Percentiles rank a stretch among this genome's conserved stretches.
Evolutionary conservation across 306 rosid species (phyloP).

Genomic region (Fragaria iinumae): DNA sequence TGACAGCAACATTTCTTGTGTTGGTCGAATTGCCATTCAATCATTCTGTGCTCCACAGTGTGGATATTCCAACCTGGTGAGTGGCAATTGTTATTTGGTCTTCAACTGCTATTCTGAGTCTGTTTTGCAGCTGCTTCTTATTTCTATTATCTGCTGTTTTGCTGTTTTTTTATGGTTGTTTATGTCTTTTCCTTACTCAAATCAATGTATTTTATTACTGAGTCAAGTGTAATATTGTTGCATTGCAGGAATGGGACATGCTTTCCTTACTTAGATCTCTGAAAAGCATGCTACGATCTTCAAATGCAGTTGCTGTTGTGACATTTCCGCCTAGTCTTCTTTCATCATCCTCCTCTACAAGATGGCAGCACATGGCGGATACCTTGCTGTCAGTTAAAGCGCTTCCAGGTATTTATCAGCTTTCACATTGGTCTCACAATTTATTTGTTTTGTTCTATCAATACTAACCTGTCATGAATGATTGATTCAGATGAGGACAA

Average conservation of each 20-base stretch:
- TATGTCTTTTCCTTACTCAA: not conserved
- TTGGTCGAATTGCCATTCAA: conserved; percentile 79
- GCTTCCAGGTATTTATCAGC: conserved; percentile 64
- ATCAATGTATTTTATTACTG: not conserved
- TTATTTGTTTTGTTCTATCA: not conserved
- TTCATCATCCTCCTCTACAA: conserved; percentile 57
- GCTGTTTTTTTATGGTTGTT: conserved; percentile 1
- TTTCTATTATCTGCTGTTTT: conserved; percentile 6
- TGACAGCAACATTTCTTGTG: conserved; percentile 43
- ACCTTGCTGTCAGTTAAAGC: conserved; percentile 79
- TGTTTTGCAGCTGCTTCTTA: not conserved
- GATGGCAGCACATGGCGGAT: conserved; percentile 94
- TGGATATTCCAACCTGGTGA: conserved; percentile 62
- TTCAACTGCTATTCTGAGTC: not conserved
- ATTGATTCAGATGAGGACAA: conserved; percentile 72
- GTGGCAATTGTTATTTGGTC: conserved; percentile 24
- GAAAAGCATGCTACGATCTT: conserved; percentile 58
- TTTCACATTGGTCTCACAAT: conserved; percentile 12
- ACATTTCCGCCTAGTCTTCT: conserved; percentile 74
- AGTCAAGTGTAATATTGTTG: not conserved
- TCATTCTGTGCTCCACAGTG: conserved; percentile 91
- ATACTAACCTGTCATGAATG: conserved; percentile 6
- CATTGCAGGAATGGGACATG: conserved; percentile 85
- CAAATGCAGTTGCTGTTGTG: conserved; percentile 74
- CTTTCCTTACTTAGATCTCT: conserved; percentile 75